Percentiles rank a stretch among this genome's conserved stretches.
Evolutionary conservation across 1,284 basidiomycete genomes (phyloP).

Genomic region (Ceratobasidium sp.): DNA sequence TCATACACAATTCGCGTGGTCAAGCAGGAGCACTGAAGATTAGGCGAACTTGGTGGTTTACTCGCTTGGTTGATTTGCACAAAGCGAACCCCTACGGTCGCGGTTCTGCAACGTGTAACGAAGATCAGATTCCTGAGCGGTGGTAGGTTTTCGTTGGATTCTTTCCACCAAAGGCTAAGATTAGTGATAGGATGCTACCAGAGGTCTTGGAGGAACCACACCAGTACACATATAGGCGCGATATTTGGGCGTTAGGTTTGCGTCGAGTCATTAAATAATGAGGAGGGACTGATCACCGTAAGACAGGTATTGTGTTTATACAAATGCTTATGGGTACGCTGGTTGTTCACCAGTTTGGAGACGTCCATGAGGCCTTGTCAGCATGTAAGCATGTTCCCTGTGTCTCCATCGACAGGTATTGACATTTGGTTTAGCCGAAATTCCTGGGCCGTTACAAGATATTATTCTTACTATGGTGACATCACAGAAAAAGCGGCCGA

Average conservation of each 20-base stretch:
- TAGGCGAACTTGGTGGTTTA: constrained; percentile 52
- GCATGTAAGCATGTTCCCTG: constrained; percentile 41
- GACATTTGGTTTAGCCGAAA: constrained; percentile 33
- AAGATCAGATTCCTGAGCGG: constrained; percentile 61
- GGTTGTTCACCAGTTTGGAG: constrained; percentile 59
- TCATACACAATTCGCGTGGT: constrained; percentile 25
- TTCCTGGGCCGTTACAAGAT: constrained; percentile 40
- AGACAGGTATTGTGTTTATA: constrained; percentile 65
- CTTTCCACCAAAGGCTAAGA: constrained; percentile 33
- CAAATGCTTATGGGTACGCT: constrained; percentile 78
- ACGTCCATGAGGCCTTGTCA: constrained; percentile 42
- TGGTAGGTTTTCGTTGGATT: constrained; percentile 55
- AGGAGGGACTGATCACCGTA: not conserved
- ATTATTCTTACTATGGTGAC: constrained; percentile 44
- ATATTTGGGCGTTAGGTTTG: constrained; percentile 66
- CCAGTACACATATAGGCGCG: constrained; percentile 70
- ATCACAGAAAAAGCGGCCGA: constrained; percentile 42
- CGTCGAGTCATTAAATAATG: not conserved
- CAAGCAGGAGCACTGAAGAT: constrained; percentile 41
- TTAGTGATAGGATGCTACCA: constrained; percentile 62
- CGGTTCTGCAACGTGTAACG: constrained; percentile 55
- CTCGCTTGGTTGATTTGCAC: constrained; percentile 70
- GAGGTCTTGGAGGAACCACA: constrained; percentile 74
- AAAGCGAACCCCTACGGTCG: constrained; percentile 72
- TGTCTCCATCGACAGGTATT: constrained; percentile 49